A percentile compares a stretch with the other conserved stretches of the same genome.
These are phyloP conservation scores for Geranium incanum DNA, from an alignment of 441 rosid species.

Conservation along the genomic window DNA sequence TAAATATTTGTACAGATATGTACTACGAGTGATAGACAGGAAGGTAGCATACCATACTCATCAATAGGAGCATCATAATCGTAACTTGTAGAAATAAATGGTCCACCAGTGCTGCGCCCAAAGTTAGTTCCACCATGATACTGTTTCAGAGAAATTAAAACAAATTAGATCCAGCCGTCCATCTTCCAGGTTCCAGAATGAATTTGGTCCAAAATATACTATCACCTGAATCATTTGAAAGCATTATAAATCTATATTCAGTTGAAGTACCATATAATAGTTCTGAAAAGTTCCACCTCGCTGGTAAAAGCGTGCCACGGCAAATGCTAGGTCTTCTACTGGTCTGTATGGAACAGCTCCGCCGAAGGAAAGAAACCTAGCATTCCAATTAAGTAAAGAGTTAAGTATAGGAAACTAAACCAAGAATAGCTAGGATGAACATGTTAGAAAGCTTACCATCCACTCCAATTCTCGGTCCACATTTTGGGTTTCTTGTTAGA, in stretches of 20 bases:
- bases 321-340: slow-evolving; percentile 60
- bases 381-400: slow-evolving; percentile 7
- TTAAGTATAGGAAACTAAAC: not conserved
- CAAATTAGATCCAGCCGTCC: slow-evolving; percentile 14
- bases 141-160: slow-evolving; percentile 29
- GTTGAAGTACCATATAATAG: slow-evolving; percentile 55
- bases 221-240: not conserved
- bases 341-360: slow-evolving; percentile 58
- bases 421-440: not conserved
- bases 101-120: slow-evolving; percentile 64
- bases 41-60: slow-evolving; percentile 52
- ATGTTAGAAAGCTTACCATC: slow-evolving; percentile 41
- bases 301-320: slow-evolving; percentile 69
- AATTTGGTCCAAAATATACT: not conserved
- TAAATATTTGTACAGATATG: slow-evolving; percentile 5
- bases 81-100: slow-evolving; percentile 67
- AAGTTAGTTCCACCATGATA: slow-evolving; percentile 80
- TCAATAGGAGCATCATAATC: slow-evolving; percentile 83
- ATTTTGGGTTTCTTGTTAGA: slow-evolving; percentile 57
- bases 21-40: not conserved
- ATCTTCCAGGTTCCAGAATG: slow-evolving; percentile 6
- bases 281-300: slow-evolving; percentile 75
- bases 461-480: slow-evolving; percentile 81
- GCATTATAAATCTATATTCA: slow-evolving; percentile 1
- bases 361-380: slow-evolving; percentile 58